Conservation (phyloP, 2,329 filamentous ascomycete genomes). For the Diaporthe longicolla region DNA sequence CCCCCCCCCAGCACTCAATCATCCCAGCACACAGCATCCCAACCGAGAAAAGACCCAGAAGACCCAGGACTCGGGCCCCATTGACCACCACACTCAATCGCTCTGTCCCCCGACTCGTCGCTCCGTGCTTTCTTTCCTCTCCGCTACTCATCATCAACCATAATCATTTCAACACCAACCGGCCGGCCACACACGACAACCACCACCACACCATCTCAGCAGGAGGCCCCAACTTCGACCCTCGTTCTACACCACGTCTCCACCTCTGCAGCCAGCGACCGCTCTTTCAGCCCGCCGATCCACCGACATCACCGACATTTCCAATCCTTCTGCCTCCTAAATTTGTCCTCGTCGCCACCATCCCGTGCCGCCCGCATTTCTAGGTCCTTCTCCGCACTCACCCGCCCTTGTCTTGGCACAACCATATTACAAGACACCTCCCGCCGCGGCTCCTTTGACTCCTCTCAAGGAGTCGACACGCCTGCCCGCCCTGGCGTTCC, state of each 20-base stretch:
- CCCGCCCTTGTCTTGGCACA: slow-evolving; percentile 18
- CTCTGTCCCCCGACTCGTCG: slow-evolving; percentile 20
- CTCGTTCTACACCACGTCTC: slow-evolving; percentile 23
- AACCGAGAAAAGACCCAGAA: slow-evolving; percentile 28
- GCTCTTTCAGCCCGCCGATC: slow-evolving; percentile 9
- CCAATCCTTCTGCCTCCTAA: slow-evolving; percentile 33
- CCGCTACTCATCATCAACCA: slow-evolving; percentile 24
- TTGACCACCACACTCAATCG: slow-evolving; percentile 13
- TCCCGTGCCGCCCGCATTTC: slow-evolving; percentile 5
- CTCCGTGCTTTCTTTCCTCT: slow-evolving; percentile 38
- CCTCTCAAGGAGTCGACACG: slow-evolving; percentile 49
- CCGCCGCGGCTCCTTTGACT: slow-evolving; percentile 38
- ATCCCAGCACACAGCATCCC: slow-evolving; percentile 17
- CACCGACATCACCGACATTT: slow-evolving; percentile 34
- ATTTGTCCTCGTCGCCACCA: slow-evolving; percentile 29
- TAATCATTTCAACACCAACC: background rate
- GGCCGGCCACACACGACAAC: slow-evolving; percentile 2
- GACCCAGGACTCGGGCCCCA: slow-evolving; percentile 25
- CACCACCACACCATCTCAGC: background rate
- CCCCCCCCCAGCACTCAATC: background rate
- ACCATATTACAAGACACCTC: slow-evolving; percentile 1
- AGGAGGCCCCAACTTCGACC: slow-evolving; percentile 30
- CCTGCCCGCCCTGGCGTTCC: slow-evolving; percentile 61
- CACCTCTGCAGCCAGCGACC: slow-evolving; percentile 31
- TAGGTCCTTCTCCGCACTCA: slow-evolving; percentile 30